phyloP scores from a whole-genome alignment of 805 yeast genomes.

The Candida taoyuanica region DNA sequence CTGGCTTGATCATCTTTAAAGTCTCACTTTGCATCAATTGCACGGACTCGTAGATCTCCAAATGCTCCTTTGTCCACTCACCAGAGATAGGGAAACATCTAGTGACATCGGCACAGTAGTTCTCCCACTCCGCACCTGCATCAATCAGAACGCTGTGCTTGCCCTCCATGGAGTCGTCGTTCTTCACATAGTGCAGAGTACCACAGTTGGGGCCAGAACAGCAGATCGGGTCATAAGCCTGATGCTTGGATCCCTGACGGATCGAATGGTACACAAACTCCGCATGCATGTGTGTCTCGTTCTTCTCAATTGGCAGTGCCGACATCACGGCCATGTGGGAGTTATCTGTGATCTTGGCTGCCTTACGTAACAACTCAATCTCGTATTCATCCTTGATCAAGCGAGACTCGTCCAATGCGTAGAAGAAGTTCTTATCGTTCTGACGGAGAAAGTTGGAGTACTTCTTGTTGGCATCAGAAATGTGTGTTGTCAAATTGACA shows the following conservation, averaged over 20 bases:
- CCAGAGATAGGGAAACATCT: conserved; percentile 93
- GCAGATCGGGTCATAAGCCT: conserved; percentile 92
- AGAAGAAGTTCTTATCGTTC: conserved; percentile 46
- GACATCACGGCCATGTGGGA: conserved; percentile 92
- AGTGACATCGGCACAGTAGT: conserved; percentile 91
- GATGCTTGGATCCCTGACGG: conserved; percentile 87
- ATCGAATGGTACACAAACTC: conserved; percentile 91
- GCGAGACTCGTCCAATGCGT: conserved; percentile 85
- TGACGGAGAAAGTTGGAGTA: conserved; percentile 37
- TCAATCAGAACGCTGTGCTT: conserved; percentile 76
- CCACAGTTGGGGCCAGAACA: conserved; percentile 91
- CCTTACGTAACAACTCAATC: conserved; percentile 68
- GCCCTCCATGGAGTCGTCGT: conserved; percentile 57
- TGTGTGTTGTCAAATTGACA: conserved; percentile 48
- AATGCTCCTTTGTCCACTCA: conserved; percentile 82
- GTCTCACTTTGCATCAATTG: conserved; percentile 75
- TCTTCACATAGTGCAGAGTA: conserved; percentile 83
- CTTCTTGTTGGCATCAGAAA: conserved; percentile 37
- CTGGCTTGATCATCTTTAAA: conserved; percentile 73
- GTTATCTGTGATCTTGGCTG: conserved; percentile 80
- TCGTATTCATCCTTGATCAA: conserved; percentile 82
- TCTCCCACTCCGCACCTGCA: conserved; percentile 97
- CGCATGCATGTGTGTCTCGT: conserved; percentile 92
- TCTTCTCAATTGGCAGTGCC: conserved; percentile 79
- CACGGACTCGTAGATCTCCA: conserved; percentile 76